phyloP scores from a whole-genome alignment of 2,329 filamentous ascomycete species.

The Drechmeria coniospora region DNA sequence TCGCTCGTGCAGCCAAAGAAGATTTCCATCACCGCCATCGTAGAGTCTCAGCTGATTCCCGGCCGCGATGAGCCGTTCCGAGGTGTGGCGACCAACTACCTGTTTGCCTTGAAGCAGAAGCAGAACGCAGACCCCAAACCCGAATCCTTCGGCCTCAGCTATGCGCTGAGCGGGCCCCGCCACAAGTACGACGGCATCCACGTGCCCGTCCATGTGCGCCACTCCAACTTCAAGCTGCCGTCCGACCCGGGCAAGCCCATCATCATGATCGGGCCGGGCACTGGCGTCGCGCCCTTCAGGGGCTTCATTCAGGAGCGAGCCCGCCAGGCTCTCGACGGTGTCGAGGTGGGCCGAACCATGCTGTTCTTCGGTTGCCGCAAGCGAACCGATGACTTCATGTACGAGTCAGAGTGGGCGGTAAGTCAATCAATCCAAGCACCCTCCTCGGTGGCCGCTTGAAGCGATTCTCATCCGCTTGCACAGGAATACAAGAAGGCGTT shows the following conservation, averaged over 20 bases:
- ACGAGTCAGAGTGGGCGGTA: constrained; percentile 85
- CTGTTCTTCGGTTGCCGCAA: constrained; percentile 95
- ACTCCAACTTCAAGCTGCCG: constrained; percentile 98
- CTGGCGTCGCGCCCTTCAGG: constrained; percentile 91
- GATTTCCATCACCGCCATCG: constrained; percentile 88
- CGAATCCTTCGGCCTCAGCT: constrained; percentile 70
- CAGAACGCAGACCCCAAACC: constrained; percentile 78
- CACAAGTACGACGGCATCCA: constrained; percentile 97
- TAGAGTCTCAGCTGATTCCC: constrained; percentile 68
- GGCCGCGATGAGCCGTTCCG: constrained; percentile 70
- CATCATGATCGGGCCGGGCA: constrained; percentile 92
- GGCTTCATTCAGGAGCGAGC: constrained; percentile 90
- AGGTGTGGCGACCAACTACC: constrained; percentile 93
- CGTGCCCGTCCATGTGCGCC: constrained; percentile 86
- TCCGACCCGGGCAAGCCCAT: constrained; percentile 88
- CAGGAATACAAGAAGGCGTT: constrained; percentile 72
- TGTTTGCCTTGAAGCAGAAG: constrained; percentile 89
- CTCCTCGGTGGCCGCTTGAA: background rate
- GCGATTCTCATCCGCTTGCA: constrained; percentile 4
- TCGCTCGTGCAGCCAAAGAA: constrained; percentile 87
- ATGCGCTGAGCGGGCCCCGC: constrained; percentile 73
- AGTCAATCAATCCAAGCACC: constrained; percentile 18
- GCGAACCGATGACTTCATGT: constrained; percentile 78
- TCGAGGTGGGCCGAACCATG: constrained; percentile 72
- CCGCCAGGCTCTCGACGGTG: constrained; percentile 62